phyloP scores from a whole-genome alignment of 169 alveolate species.

The Babesia microti region DNA sequence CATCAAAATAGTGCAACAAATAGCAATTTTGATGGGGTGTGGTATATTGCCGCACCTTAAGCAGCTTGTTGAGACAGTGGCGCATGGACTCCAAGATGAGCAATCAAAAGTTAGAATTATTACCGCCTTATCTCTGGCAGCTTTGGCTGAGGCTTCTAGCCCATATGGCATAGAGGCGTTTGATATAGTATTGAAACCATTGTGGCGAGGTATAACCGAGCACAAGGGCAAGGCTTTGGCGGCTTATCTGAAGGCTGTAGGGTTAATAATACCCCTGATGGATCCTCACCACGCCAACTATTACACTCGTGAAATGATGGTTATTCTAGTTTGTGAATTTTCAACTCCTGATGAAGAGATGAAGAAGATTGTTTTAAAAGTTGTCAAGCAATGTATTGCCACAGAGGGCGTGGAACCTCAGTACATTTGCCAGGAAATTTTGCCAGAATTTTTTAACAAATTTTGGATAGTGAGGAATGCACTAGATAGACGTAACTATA shows the following conservation, averaged over 20 bases:
- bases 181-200: constrained; percentile 89
- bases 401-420: constrained; percentile 95
- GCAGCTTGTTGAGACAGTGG: constrained; percentile 91
- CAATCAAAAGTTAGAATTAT: constrained; percentile 90
- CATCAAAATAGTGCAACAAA: constrained; percentile 93
- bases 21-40: constrained; percentile 94
- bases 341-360: constrained; percentile 96
- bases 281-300: constrained; percentile 95
- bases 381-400: constrained; percentile 93
- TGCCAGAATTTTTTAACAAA: constrained; percentile 88
- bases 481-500: constrained; percentile 85
- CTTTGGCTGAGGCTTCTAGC: constrained; percentile 98
- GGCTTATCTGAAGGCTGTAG: constrained; percentile 94
- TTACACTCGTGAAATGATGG: constrained; percentile 92
- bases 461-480: constrained; percentile 79
- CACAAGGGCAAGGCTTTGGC: constrained; percentile 95
- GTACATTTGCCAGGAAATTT: constrained; percentile 86
- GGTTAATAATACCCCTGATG: constrained; percentile 93
- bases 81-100: constrained; percentile 92
- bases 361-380: constrained; percentile 89
- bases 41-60: constrained; percentile 96
- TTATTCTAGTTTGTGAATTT: constrained; percentile 91
- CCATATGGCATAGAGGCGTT: constrained; percentile 99
- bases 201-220: constrained; percentile 97
- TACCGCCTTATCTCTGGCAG: constrained; percentile 97